A percentile compares a stretch with the other conserved stretches of the same genome.
phyloP scores from a whole-genome alignment of 1,139 yeast species.

The Lipomyces yarrowii region DNA sequence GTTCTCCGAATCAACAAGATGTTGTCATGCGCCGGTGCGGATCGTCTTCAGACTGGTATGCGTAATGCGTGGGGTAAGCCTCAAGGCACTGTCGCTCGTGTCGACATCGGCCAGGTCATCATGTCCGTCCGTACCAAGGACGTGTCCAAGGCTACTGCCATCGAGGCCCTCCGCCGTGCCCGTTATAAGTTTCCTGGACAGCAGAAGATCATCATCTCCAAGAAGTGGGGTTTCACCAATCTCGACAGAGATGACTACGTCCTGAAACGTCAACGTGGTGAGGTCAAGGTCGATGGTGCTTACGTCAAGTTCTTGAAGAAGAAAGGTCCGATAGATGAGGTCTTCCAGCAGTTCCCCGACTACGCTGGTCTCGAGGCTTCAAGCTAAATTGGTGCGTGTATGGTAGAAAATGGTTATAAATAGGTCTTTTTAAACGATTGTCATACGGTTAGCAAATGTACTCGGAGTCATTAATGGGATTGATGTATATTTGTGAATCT shows the following conservation, averaged over 20 bases:
- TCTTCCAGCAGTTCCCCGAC: slow-evolving; percentile 95
- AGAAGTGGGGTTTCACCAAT: slow-evolving; percentile 99
- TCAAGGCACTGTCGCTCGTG: slow-evolving; percentile 99
- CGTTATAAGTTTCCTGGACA: slow-evolving; percentile 99
- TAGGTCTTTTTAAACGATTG: background rate
- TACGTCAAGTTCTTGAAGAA: slow-evolving; percentile 96
- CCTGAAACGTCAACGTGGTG: slow-evolving; percentile 92
- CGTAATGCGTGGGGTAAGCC: slow-evolving; percentile 99
- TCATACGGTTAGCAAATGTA: slow-evolving; percentile 1
- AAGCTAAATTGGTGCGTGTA: slow-evolving; percentile 11
- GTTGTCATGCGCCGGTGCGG: slow-evolving; percentile 99
- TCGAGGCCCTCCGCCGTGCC: slow-evolving; percentile 99
- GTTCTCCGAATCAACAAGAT: slow-evolving; percentile 99
- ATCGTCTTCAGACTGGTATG: slow-evolving; percentile 99
- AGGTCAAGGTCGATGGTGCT: slow-evolving; percentile 99
- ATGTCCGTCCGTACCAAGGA: slow-evolving; percentile 99
- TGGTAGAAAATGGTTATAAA: background rate
- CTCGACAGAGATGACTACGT: slow-evolving; percentile 97
- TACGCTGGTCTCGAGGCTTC: slow-evolving; percentile 49
- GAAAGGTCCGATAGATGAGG: slow-evolving; percentile 92
- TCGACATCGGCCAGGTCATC: slow-evolving; percentile 96
- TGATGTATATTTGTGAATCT: background rate
- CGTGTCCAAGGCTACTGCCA: slow-evolving; percentile 93
- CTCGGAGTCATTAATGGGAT: background rate
- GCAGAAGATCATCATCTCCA: slow-evolving; percentile 97